Percentiles rank a stretch among this genome's conserved stretches.
Evolutionary conservation across 176 grass and related monocot genomes (phyloP).

Genomic region (Ampelocalamus luodianensis): DNA sequence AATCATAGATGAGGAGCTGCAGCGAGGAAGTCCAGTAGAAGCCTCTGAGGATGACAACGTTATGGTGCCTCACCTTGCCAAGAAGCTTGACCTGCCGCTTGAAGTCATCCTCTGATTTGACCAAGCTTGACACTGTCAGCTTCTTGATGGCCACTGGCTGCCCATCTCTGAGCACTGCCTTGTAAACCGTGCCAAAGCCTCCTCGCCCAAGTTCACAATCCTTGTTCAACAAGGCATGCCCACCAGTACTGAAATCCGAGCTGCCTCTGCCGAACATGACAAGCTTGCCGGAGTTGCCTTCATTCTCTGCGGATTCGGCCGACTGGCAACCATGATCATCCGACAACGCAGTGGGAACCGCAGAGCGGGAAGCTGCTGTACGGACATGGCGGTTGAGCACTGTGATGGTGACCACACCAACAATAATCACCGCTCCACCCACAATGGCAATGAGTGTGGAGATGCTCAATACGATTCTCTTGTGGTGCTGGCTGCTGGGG

Average conservation of each 20-base stretch:
- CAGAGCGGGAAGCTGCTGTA: constrained; percentile 36
- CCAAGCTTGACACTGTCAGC: constrained; percentile 81
- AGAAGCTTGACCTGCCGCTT: constrained; percentile 66
- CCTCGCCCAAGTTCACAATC: constrained; percentile 86
- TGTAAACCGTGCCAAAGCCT: constrained; percentile 86
- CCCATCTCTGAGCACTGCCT: constrained; percentile 66
- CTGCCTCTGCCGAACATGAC: constrained; percentile 69
- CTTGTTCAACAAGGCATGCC: constrained; percentile 76
- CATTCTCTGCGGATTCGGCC: constrained; percentile 55
- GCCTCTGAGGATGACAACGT: constrained; percentile 66
- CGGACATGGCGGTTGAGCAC: constrained; percentile 59
- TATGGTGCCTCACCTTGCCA: constrained; percentile 66
- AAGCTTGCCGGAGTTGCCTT: constrained; percentile 66
- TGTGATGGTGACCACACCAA: constrained; percentile 69
- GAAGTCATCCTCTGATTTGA: constrained; percentile 78
- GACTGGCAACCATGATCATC: constrained; percentile 64
- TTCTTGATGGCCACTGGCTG: constrained; percentile 88
- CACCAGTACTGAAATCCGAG: constrained; percentile 61
- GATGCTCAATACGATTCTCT: constrained; percentile 82
- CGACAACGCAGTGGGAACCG: constrained; percentile 42
- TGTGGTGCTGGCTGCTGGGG: constrained; percentile 57
- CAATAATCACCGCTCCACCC: constrained; percentile 57
- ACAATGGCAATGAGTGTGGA: constrained; percentile 77
- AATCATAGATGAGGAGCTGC: constrained; percentile 84
- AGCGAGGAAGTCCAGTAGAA: constrained; percentile 89